phyloP scores from a whole-genome alignment of 78 protist genomes.

The Emiliania huxleyi region DNA sequence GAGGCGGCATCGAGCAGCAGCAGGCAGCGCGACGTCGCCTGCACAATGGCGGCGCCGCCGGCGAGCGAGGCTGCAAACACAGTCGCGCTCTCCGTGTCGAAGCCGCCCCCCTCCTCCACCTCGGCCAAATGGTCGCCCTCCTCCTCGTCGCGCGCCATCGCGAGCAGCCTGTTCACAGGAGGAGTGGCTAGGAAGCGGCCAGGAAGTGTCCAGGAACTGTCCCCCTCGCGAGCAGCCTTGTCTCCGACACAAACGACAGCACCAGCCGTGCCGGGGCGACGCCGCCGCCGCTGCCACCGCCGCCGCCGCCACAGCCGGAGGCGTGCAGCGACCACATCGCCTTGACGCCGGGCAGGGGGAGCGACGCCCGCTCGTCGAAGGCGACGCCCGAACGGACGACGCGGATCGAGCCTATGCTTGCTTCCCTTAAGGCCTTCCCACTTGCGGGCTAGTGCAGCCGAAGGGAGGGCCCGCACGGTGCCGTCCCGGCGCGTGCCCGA shows the following conservation, averaged over 20 bases:
- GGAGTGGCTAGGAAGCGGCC: too few relatives aligned
- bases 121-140: too few relatives aligned
- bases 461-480: too few relatives aligned
- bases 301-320: too few relatives aligned
- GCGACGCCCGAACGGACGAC: slow-evolving; percentile 89
- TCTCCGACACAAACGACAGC: slow-evolving; percentile 72
- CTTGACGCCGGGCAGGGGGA: slow-evolving; percentile 73
- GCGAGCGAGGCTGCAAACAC: slow-evolving; percentile 55
- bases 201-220: too few relatives aligned
- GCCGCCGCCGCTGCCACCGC: too few relatives aligned
- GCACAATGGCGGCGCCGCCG: neutral
- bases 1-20: slow-evolving; percentile 59
- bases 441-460: too few relatives aligned
- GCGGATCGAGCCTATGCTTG: too few relatives aligned
- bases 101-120: slow-evolving; percentile 61
- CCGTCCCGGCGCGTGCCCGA: slow-evolving; percentile 84
- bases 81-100: slow-evolving; percentile 58
- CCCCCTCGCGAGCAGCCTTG: too few relatives aligned
- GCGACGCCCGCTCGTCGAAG: slow-evolving; percentile 77
- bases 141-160: slow-evolving; percentile 75
- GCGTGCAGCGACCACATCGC: slow-evolving; percentile 71
- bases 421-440: too few relatives aligned
- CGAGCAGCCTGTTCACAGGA: too few relatives aligned
- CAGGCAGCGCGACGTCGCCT: neutral
- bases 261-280: slow-evolving; percentile 41